Conservation (phyloP, 306 rosid genomes). For the Ochetophila trinervis region DNA sequence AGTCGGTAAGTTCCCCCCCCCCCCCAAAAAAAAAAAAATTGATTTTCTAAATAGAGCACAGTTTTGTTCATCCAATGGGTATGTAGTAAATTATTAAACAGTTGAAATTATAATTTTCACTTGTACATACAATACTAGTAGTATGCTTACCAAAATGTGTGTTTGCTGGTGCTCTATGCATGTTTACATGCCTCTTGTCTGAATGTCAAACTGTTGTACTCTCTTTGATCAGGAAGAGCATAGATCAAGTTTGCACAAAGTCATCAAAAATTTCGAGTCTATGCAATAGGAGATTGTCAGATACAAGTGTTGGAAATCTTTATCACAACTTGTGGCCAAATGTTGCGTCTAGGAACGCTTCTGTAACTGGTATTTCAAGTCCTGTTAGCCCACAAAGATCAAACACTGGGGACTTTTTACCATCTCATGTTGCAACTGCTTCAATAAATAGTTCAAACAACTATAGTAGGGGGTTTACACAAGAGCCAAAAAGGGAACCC, state of each 20-base stretch:
- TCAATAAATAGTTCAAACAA: conserved; percentile 37
- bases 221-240: conserved; percentile 38
- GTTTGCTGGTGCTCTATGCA: too few species aligned
- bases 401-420: conserved; percentile 15
- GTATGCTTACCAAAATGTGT: too few species aligned
- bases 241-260: conserved; percentile 29
- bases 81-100: too few species aligned
- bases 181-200: too few species aligned
- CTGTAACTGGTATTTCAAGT: conserved; percentile 26
- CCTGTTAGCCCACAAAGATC: conserved; percentile 26
- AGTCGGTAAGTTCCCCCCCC: too few species aligned
- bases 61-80: too few species aligned
- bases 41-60: too few species aligned
- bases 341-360: conserved; percentile 21
- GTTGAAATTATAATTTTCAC: too few species aligned
- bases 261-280: conserved; percentile 30
- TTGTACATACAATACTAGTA: too few species aligned
- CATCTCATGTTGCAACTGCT: conserved; percentile 18
- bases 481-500: conserved; percentile 27
- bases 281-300: conserved; percentile 31
- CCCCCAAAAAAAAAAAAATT: too few species aligned
- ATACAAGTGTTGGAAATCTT: conserved; percentile 18
- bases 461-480: conserved; percentile 30
- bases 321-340: conserved; percentile 29
- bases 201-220: not conserved